Evolutionary conservation across 441 rosid species (phyloP), one percentile per base, ranked within the genome.

Genomic region (Populus tomentosa): DNA sequence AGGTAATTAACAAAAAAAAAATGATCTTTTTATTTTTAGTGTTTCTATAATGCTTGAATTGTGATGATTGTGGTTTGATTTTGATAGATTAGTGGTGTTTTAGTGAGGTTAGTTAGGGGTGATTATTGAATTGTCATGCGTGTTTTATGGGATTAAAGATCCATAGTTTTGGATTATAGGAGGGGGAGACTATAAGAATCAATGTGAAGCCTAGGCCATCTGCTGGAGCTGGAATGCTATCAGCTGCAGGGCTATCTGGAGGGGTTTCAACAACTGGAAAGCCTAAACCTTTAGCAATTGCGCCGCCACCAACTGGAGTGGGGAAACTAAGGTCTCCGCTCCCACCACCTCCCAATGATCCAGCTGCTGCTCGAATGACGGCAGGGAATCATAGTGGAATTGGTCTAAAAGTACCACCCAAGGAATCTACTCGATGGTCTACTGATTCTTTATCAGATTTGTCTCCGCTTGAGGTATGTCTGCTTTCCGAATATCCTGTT

Each of bases 341-440:
- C 59, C 96, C 94, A n/a, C 99, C 99, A 11, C 98, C 98, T 30
- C 98, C 98, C 42, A 92, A 92, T 76, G 98, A 96, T 89, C 98
- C 95, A 5, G 91, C 82, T 67, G 81, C 87, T 81, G 82, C 87
- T 76, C 84, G 89, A 72, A 89, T 84, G 70, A 74, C 85, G 78
- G 82, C 90, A 78, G 80, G 85, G 72, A 84, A 78, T 82, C 75
- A 68, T 20, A 75, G 72, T 69, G 71, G 59, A 69, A 75, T 85
- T 73, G 71, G 50, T 74, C 78, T 86, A 42, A 36, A 75, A 53
- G 74, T 33, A 50, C 79, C 69, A 33, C 73, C 81, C 40, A 80
- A 26, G n/a, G 90, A 87, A 71, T 84, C 72, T 75, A 62, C 88
- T 36, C 84, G 87, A 67, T 87, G 61, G 59, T 70, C 85, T 30